A percentile compares a stretch with the other conserved stretches of the same genome.
Conservation (phyloP, 208 protist species). For the Crithidia acanthocephali region DNA sequence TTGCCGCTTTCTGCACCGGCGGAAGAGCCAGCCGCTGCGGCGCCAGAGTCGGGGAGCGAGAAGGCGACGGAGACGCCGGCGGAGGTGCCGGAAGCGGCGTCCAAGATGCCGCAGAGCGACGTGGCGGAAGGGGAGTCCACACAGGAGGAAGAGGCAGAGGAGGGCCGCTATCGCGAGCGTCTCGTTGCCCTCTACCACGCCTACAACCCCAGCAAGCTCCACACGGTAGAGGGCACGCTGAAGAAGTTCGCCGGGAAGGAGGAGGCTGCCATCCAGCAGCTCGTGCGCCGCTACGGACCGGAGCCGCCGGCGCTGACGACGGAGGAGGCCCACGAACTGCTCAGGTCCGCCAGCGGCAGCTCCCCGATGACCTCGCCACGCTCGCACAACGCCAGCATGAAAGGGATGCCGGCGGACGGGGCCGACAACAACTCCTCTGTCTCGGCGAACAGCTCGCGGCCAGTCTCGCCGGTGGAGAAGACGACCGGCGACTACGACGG, state of each 20-base stretch:
- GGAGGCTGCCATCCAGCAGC: conserved; percentile 50
- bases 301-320: conserved; percentile 35
- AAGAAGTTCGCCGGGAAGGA: conserved; percentile 55
- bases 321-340: conserved; percentile 12
- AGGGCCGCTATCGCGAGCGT: conserved; percentile 43
- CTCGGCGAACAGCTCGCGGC: neutral
- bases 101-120: neutral
- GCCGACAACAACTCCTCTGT: neutral
- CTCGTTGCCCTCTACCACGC: conserved; percentile 50
- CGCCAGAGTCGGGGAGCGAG: neutral
- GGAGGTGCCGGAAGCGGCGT: neutral
- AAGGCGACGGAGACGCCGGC: neutral
- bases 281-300: conserved; percentile 61
- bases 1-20: neutral
- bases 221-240: conserved; percentile 49
- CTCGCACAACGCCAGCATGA: conserved; percentile 6
- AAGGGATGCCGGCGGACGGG: neutral
- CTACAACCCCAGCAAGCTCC: conserved; percentile 61
- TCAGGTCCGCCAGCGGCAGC: conserved; percentile 1
- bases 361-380: conserved; percentile 10
- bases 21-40: neutral
- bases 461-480: neutral
- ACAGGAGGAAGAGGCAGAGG: neutral
- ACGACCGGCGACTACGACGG: neutral
- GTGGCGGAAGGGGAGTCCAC: neutral